Percentiles rank a stretch among this genome's conserved stretches.
These are phyloP conservation scores for Lactuca saligna DNA, from an alignment of 129 eudicot genomes.

Conservation along the genomic window DNA sequence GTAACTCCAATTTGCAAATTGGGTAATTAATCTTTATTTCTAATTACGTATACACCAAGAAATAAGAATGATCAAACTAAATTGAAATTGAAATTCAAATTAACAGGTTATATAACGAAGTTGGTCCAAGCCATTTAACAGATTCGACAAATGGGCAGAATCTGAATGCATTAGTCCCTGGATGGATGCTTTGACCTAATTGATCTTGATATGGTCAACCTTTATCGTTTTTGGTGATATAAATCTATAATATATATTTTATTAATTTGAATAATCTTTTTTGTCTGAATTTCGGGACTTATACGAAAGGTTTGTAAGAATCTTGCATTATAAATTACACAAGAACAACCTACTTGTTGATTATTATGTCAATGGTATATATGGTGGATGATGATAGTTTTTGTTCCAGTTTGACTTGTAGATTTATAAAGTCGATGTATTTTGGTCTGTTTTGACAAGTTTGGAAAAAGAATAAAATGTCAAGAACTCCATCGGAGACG, in stretches of 20 bases:
- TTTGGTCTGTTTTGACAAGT: constrained; percentile 15
- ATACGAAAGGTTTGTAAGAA: constrained; percentile 25
- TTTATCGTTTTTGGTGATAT: constrained; percentile 27
- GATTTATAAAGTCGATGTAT: constrained; percentile 10
- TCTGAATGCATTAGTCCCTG: constrained; percentile 66
- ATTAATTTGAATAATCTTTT: constrained; percentile 25
- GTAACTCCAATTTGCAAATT: constrained; percentile 71
- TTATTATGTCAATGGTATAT: background rate
- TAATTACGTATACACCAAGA: background rate
- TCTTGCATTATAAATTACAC: constrained; percentile 1
- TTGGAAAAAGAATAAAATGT: constrained; percentile 25
- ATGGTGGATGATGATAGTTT: background rate
- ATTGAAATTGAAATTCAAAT: background rate
- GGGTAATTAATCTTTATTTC: constrained; percentile 56
- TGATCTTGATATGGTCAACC: constrained; percentile 12
- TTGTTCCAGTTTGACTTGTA: background rate
- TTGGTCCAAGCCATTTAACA: constrained; percentile 56
- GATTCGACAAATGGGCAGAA: constrained; percentile 52
- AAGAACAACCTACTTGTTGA: constrained; percentile 13
- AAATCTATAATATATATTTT: constrained; percentile 13
- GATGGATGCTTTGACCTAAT: constrained; percentile 73
- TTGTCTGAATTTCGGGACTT: constrained; percentile 22
- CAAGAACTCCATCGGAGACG: constrained; percentile 18
- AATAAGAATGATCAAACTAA: constrained; percentile 8
- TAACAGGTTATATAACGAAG: constrained; percentile 55